Evolutionary conservation across 208 protist genomes (phyloP).

Genomic region (Wallacemonas sp.): DNA sequence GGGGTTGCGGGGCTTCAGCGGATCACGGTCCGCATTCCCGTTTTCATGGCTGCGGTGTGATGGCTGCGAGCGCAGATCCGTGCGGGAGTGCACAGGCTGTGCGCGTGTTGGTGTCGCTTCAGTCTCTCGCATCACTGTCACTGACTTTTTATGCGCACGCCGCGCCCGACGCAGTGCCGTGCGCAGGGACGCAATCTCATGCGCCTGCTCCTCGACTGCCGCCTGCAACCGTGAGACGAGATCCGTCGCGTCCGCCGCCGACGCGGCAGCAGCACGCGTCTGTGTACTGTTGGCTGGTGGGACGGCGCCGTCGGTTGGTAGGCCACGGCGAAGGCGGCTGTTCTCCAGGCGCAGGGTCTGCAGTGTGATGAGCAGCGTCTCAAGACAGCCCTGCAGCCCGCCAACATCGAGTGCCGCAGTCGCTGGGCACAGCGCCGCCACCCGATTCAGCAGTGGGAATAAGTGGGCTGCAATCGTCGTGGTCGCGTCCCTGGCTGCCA

Average conservation of each 20-base stretch:
- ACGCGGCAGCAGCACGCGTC: too few relatives aligned
- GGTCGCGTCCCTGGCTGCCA: too few relatives aligned
- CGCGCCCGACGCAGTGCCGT: background rate
- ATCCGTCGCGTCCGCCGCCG: background rate
- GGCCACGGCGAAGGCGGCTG: background rate
- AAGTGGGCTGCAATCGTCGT: background rate
- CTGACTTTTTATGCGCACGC: background rate
- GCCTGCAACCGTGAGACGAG: background rate
- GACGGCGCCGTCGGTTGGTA: too few relatives aligned
- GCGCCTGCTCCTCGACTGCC: conserved; percentile 9
- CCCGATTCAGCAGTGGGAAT: background rate
- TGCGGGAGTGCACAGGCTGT: too few relatives aligned
- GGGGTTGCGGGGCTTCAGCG: too few relatives aligned
- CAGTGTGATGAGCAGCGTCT: background rate
- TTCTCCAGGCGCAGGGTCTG: conserved; percentile 7
- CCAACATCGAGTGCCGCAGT: background rate
- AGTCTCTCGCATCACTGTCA: too few relatives aligned
- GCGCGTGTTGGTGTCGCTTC: too few relatives aligned
- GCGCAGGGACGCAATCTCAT: conserved; percentile 14
- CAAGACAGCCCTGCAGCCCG: conserved; percentile 1
- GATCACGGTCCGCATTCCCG: too few relatives aligned
- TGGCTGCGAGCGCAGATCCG: too few relatives aligned
- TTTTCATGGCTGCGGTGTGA: too few relatives aligned
- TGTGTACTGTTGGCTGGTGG: too few relatives aligned
- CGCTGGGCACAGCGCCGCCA: background rate